A percentile compares a stretch with the other conserved stretches of the same genome.
Conservation (phyloP, 2,329 filamentous ascomycete species). For the Ascochyta rabiei region DNA sequence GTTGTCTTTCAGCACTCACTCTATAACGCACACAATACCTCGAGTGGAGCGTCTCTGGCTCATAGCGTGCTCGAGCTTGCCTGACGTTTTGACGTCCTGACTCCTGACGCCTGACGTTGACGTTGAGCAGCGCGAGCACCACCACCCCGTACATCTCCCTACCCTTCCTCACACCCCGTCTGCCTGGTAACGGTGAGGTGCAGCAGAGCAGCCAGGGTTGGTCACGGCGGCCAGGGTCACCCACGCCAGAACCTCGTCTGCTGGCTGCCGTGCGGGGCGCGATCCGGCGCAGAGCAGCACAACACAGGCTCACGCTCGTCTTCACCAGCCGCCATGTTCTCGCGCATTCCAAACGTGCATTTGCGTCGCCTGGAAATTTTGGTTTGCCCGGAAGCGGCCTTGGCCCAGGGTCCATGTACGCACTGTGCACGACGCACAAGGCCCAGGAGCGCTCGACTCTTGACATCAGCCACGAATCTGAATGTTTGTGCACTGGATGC, state of each 20-base stretch:
- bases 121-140: constrained; percentile 13
- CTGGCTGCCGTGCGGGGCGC: constrained; percentile 5
- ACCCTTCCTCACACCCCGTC: background rate
- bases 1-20: no score
- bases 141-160: constrained; percentile 11
- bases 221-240: constrained; percentile 3
- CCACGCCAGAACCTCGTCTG: background rate
- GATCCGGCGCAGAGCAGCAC: constrained; percentile 4
- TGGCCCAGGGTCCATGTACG: constrained; percentile 7
- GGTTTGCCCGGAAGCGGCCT: constrained; percentile 25
- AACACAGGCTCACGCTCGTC: background rate
- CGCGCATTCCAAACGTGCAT: constrained; percentile 13
- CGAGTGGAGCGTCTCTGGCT: constrained; percentile 1
- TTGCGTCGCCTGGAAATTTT: constrained; percentile 26
- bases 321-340: background rate
- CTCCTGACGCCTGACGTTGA: no score
- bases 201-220: constrained; percentile 13
- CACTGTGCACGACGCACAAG: background rate
- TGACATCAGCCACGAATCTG: constrained; percentile 18
- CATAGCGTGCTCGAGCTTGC: constrained; percentile 14
- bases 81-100: background rate
- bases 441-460: background rate
- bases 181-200: background rate
- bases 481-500: constrained; percentile 14
- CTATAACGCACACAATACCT: background rate